Percentiles rank a stretch among this genome's conserved stretches.
These are phyloP conservation scores for Cenococcum geophilum DNA, from an alignment of 495 filamentous ascomycete genomes.

Conservation along the genomic window DNA sequence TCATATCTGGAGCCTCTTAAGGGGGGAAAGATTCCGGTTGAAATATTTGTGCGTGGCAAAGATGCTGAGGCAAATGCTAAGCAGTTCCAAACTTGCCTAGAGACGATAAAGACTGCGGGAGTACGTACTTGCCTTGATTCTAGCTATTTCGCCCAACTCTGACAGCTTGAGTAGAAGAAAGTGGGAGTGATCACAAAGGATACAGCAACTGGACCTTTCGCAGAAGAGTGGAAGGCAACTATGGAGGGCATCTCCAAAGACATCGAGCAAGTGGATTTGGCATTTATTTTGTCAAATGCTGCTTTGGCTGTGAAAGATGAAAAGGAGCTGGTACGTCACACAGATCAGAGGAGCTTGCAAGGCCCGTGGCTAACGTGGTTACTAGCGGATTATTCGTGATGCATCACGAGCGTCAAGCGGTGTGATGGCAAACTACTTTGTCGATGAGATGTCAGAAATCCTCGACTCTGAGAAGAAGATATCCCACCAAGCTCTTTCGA, in stretches of 20 bases:
- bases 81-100: constrained; percentile 72
- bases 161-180: constrained; percentile 59
- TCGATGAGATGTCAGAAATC: constrained; percentile 94
- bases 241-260: constrained; percentile 72
- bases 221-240: constrained; percentile 88
- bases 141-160: background rate
- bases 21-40: constrained; percentile 80
- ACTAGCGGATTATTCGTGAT: constrained; percentile 76
- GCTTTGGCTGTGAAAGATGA: constrained; percentile 96
- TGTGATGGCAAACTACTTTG: constrained; percentile 86
- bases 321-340: constrained; percentile 62
- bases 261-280: constrained; percentile 82
- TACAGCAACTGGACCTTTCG: constrained; percentile 75
- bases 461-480: constrained; percentile 95
- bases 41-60: constrained; percentile 83
- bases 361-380: constrained; percentile 9
- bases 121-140: constrained; percentile 47
- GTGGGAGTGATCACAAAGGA: constrained; percentile 83
- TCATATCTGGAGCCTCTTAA: constrained; percentile 91
- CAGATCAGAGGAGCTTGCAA: background rate
- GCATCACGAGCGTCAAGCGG: constrained; percentile 88
- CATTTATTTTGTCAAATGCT: constrained; percentile 68
- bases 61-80: constrained; percentile 83
- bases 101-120: constrained; percentile 79
- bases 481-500: constrained; percentile 73